A percentile compares a stretch with the other conserved stretches of the same genome.
Evolutionary conservation across 2,329 filamentous ascomycete species (phyloP).

Genomic region (Parafenestella ontariensis): DNA sequence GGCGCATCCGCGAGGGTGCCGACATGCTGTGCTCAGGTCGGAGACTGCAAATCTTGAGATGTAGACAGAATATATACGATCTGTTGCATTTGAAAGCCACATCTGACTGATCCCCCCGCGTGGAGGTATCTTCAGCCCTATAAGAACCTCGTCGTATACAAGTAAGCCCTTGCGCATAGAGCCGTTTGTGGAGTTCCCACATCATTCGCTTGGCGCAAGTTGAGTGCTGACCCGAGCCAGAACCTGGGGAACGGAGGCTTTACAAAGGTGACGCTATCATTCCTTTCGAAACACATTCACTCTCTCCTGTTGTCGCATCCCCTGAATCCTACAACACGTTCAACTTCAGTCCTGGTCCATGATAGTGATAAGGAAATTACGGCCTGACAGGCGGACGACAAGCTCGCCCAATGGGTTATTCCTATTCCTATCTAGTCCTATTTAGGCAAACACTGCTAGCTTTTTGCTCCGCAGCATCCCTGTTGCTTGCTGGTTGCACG

Average conservation of each 20-base stretch:
- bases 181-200: conserved; percentile 26
- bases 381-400: too few species aligned
- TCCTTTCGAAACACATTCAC: background rate
- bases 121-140: conserved; percentile 28
- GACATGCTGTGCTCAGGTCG: background rate
- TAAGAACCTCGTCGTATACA: conserved; percentile 25
- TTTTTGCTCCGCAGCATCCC: background rate
- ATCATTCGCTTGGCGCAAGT: conserved; percentile 27
- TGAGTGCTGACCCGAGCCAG: conserved; percentile 34
- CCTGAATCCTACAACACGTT: background rate
- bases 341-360: background rate
- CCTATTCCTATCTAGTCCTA: too few species aligned
- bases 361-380: too few species aligned
- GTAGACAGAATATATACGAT: background rate
- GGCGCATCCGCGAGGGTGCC: background rate
- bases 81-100: background rate
- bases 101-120: conserved; percentile 12
- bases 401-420: too few species aligned
- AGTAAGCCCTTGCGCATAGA: conserved; percentile 37
- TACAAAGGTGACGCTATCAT: conserved; percentile 5
- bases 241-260: conserved; percentile 20
- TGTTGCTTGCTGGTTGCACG: background rate
- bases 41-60: too few species aligned
- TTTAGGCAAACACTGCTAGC: too few species aligned
- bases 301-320: background rate